A percentile compares a stretch with the other conserved stretches of the same genome.
Conservation (phyloP, 192 early-diverging fungal genomes). For the Dimargaris verticillata region DNA sequence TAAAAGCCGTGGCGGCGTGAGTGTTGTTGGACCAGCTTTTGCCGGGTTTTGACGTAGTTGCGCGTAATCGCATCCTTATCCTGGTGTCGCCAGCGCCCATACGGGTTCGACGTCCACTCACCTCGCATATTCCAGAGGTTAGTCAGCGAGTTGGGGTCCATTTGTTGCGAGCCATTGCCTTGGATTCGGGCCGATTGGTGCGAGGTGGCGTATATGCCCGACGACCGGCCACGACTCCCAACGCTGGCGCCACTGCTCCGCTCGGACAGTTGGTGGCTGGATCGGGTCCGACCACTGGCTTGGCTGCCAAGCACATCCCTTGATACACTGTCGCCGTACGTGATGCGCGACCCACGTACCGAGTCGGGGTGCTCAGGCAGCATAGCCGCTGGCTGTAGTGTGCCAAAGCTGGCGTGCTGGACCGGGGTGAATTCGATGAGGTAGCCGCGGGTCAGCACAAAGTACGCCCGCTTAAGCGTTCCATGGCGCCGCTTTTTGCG, state of each 20-base stretch:
- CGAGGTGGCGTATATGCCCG: too few relatives aligned
- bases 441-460: conserved; percentile 23
- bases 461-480: conserved; percentile 27
- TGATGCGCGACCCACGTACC: too few relatives aligned
- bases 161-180: too few relatives aligned
- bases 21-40: neutral
- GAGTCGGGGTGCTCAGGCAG: neutral
- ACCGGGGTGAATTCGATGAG: conserved; percentile 22
- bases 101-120: neutral
- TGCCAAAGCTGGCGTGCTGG: conserved; percentile 8
- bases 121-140: too few relatives aligned
- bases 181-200: too few relatives aligned
- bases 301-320: too few relatives aligned
- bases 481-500: conserved; percentile 26
- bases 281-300: too few relatives aligned
- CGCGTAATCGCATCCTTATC: conserved; percentile 5
- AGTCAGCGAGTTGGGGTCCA: too few relatives aligned
- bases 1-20: conserved; percentile 6
- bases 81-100: neutral
- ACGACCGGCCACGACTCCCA: too few relatives aligned
- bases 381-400: neutral
- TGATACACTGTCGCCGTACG: too few relatives aligned
- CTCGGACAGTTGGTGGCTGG: too few relatives aligned
- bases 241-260: too few relatives aligned
- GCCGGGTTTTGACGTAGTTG: neutral